phyloP scores from a whole-genome alignment of 2,329 filamentous ascomycete genomes.

The Acephala macrosclerotiorum region DNA sequence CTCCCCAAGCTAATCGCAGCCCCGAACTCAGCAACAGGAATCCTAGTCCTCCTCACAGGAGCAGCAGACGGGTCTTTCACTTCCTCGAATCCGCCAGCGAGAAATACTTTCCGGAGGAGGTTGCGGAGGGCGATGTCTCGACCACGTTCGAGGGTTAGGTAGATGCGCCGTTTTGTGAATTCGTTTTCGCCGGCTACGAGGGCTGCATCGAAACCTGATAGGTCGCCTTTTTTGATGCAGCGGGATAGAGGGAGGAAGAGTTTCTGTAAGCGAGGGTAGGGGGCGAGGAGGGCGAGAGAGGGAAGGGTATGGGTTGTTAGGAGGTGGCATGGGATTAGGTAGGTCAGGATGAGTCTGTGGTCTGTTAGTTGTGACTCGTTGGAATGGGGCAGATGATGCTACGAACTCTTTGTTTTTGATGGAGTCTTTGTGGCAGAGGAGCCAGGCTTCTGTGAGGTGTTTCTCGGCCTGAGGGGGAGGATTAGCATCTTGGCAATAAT shows the following conservation, averaged over 20 bases:
- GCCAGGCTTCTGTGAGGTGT: constrained; percentile 81
- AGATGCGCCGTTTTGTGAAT: constrained; percentile 92
- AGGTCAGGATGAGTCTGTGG: constrained; percentile 84
- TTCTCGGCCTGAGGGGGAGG: constrained; percentile 70
- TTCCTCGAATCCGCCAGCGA: constrained; percentile 83
- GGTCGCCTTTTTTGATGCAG: constrained; percentile 83
- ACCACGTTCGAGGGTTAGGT: constrained; percentile 90
- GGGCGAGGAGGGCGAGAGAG: constrained; percentile 71
- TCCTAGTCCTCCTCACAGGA: constrained; percentile 74
- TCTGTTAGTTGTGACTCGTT: constrained; percentile 32
- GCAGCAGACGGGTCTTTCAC: constrained; percentile 71
- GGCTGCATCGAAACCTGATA: constrained; percentile 84
- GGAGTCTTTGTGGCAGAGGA: constrained; percentile 77
- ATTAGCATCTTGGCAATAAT: constrained; percentile 17
- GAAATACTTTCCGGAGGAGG: constrained; percentile 87
- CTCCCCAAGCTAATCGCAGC: constrained; percentile 82
- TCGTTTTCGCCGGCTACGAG: constrained; percentile 85
- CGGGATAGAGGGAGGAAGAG: constrained; percentile 80
- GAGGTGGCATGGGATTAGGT: constrained; percentile 92
- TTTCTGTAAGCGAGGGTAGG: constrained; percentile 77
- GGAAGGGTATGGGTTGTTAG: constrained; percentile 89
- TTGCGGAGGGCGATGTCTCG: constrained; percentile 93
- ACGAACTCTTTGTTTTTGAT: constrained; percentile 79
- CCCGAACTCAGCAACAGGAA: constrained; percentile 84
- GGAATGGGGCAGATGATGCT: neutral